Base-by-base conservation (phyloP, 306 rosid genomes). In the Albizia julibrissin region DNA sequence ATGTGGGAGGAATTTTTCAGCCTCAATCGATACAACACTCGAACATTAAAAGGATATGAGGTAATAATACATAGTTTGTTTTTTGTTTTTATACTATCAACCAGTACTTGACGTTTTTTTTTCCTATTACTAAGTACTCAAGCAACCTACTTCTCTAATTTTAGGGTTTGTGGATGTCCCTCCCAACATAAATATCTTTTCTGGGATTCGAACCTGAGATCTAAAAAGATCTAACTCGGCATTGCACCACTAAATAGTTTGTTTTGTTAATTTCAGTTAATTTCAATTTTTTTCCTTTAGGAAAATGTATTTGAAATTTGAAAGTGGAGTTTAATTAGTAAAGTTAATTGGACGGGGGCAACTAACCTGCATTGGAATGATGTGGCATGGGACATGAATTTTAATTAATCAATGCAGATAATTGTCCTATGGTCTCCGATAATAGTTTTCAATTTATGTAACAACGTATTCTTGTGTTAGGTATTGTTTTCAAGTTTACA, bases 161-260 rank as follows among this genome's bases (percentile, higher is more conserved):
- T 34, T 0, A 5, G 7, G 5, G 0, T 33, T 34, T 1, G 34
- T 31, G 4, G 1, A 2, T 31, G 1, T 1, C 40, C 0, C 8
- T 37, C 1, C 1, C 0, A 37, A 37, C 0, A 6, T 1, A 37
- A 0, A 0, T 37, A 0, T 37, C 1, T 37, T 37, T 0, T 37
- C 6, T 37, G 1, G 1, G 8, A 5, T 8, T 37, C 40, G 1
- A 37, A 37, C 1, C 1, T 6, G 1, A 37, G 1, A 1, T 0
- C 0, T 0, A 37, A 37, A 37, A 0, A 0, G 8, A 37, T 37
- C 0, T 37, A 37, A 0, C 0, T 0, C 1, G 40, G 8, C 1
- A 8, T 37, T 37, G 1, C 1, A 6, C 8, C 8, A 37, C 8
- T 6, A 37, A 1, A 3, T 13, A 11, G 52, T 47, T 14, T 47